Evolutionary conservation across 1,139 yeast genomes (phyloP).

Genomic region (Pichia sp.): DNA sequence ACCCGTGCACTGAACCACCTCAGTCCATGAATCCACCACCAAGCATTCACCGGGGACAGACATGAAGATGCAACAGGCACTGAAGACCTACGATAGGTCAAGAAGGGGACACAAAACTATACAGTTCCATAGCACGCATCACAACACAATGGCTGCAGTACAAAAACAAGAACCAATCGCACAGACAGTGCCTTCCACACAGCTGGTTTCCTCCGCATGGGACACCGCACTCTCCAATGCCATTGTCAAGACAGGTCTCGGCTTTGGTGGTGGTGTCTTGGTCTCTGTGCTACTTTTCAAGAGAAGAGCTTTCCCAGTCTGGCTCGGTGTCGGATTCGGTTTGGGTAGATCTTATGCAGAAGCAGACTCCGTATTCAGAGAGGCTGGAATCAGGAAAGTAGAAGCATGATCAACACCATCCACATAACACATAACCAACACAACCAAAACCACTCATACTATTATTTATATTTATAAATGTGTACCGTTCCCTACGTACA

Average conservation of each 20-base stretch:
- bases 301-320: constrained; percentile 95
- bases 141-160: no score
- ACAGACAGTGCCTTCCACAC: constrained; percentile 19
- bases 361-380: constrained; percentile 94
- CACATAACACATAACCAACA: background rate
- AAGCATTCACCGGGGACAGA: no score
- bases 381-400: constrained; percentile 66
- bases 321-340: constrained; percentile 96
- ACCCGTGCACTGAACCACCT: no score
- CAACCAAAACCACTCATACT: background rate
- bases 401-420: constrained; percentile 47
- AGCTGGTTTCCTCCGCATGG: constrained; percentile 48
- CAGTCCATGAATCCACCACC: no score
- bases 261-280: constrained; percentile 94
- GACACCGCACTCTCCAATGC: constrained; percentile 94
- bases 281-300: constrained; percentile 86
- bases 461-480: no score
- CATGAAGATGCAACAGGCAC: no score
- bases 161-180: no score
- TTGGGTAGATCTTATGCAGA: constrained; percentile 96
- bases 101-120: no score
- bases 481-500: no score
- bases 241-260: constrained; percentile 93
- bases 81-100: no score
- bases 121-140: no score